phyloP scores from a whole-genome alignment of 169 alveolate genomes.

The Cystoisospora suis region DNA sequence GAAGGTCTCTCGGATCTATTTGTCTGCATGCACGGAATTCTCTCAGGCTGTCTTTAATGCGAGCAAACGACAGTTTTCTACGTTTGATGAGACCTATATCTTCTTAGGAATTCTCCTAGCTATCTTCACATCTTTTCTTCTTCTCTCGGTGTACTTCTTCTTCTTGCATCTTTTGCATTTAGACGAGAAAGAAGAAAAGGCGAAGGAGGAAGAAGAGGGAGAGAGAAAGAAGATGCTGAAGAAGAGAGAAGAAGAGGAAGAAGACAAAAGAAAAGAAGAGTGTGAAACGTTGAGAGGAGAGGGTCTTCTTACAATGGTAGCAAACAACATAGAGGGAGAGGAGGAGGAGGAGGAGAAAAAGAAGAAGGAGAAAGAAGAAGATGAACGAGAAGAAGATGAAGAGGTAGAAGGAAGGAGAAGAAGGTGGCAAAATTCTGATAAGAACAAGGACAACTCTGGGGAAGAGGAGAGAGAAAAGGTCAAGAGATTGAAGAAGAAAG shows the following conservation, averaged over 20 bases:
- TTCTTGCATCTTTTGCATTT: no score
- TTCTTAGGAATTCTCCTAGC: neutral
- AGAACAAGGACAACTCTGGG: neutral
- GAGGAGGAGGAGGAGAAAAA: neutral
- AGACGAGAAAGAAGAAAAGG: no score
- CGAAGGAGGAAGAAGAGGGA: no score
- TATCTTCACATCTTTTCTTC: no score
- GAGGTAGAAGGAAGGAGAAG: neutral
- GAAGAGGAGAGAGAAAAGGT: neutral
- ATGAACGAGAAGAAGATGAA: neutral
- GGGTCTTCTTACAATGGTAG: neutral
- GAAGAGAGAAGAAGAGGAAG: neutral
- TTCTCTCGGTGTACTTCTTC: no score
- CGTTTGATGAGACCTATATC: neutral
- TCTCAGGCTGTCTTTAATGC: conserved; percentile 4
- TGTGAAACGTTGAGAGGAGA: neutral
- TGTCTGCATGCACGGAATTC: neutral
- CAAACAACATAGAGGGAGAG: neutral
- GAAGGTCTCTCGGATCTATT: neutral
- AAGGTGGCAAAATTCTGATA: neutral
- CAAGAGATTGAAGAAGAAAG: neutral
- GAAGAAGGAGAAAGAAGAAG: neutral
- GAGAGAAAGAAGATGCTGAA: no score
- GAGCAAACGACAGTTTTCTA: conserved; percentile 19
- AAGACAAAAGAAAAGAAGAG: neutral